Conservation (phyloP, 805 yeast genomes). For the Brettanomyces nanus region DNA sequence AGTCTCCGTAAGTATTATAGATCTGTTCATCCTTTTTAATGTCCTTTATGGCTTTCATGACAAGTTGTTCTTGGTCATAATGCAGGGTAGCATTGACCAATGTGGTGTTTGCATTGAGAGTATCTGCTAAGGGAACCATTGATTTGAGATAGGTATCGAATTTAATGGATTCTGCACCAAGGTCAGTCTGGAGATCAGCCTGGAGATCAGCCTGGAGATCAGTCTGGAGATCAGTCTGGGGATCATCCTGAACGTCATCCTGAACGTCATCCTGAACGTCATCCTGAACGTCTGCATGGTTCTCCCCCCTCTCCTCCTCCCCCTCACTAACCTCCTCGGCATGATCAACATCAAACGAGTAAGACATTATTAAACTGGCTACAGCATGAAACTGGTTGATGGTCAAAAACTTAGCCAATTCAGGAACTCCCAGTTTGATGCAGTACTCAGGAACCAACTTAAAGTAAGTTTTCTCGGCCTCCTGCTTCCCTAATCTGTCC, state of each 20-base stretch:
- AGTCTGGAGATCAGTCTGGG: slow-evolving; percentile 10
- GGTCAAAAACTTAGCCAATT: slow-evolving; percentile 29
- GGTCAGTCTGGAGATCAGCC: slow-evolving; percentile 12
- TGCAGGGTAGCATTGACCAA: slow-evolving; percentile 67
- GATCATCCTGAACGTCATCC: slow-evolving; percentile 12
- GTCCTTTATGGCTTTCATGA: slow-evolving; percentile 61
- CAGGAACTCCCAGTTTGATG: slow-evolving; percentile 26
- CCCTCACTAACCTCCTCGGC: slow-evolving; percentile 24
- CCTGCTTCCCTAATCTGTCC: slow-evolving; percentile 60
- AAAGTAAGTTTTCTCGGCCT: slow-evolving; percentile 54
- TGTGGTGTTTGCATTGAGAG: slow-evolving; percentile 77
- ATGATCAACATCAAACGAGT: slow-evolving; percentile 76
- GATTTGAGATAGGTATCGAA: slow-evolving; percentile 48
- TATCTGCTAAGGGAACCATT: slow-evolving; percentile 92
- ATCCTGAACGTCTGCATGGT: slow-evolving; percentile 18
- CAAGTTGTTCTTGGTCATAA: slow-evolving; percentile 40
- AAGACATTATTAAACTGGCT: slow-evolving; percentile 80
- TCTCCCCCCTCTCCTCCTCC: slow-evolving; percentile 31
- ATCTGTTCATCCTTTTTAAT: slow-evolving; percentile 67
- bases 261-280: slow-evolving; percentile 22
- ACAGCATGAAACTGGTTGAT: slow-evolving; percentile 57
- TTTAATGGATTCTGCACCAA: slow-evolving; percentile 17
- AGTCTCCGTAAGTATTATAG: slow-evolving; percentile 83
- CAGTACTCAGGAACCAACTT: slow-evolving; percentile 35
- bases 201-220: slow-evolving; percentile 11